Evolutionary conservation across 176 grass and related monocot genomes (phyloP).

Genomic region (Zoysia japonica): DNA sequence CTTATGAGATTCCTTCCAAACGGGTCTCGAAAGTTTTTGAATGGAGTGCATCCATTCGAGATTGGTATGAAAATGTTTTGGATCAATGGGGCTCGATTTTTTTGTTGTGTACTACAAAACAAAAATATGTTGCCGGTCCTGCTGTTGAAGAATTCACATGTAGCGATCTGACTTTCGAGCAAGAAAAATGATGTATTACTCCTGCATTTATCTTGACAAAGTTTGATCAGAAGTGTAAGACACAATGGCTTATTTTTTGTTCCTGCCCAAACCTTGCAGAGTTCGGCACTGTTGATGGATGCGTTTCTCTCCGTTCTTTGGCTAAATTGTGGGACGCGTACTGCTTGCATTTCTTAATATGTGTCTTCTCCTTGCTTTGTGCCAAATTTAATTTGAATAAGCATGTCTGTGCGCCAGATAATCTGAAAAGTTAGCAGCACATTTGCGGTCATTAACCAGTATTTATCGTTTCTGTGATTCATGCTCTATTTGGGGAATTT

Average conservation of each 20-base stretch:
- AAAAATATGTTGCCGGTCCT: slow-evolving; percentile 25
- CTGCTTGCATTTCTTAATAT: slow-evolving; percentile 13
- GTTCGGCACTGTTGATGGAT: not conserved
- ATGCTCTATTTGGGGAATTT: not conserved
- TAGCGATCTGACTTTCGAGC: not conserved
- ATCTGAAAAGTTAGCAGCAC: not conserved
- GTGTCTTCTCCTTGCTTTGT: not conserved
- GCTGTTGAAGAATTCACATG: slow-evolving; percentile 5
- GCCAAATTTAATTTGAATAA: slow-evolving; percentile 3
- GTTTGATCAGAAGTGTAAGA: not conserved
- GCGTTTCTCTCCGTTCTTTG: not conserved
- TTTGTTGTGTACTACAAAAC: slow-evolving; percentile 29
- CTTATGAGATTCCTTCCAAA: no score
- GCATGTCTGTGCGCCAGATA: not conserved
- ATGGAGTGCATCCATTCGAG: slow-evolving; percentile 30
- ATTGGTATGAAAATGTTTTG: slow-evolving; percentile 16
- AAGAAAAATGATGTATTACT: slow-evolving; percentile 6
- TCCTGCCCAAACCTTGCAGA: not conserved
- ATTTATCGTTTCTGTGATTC: not conserved
- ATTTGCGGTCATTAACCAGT: not conserved
- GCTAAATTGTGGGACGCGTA: not conserved
- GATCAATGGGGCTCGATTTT: slow-evolving; percentile 25
- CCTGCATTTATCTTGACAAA: not conserved
- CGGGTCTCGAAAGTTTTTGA: not conserved
- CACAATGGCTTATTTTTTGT: not conserved